phyloP scores from a whole-genome alignment of 2,329 filamentous ascomycete genomes.

The Colletotrichum melonis region DNA sequence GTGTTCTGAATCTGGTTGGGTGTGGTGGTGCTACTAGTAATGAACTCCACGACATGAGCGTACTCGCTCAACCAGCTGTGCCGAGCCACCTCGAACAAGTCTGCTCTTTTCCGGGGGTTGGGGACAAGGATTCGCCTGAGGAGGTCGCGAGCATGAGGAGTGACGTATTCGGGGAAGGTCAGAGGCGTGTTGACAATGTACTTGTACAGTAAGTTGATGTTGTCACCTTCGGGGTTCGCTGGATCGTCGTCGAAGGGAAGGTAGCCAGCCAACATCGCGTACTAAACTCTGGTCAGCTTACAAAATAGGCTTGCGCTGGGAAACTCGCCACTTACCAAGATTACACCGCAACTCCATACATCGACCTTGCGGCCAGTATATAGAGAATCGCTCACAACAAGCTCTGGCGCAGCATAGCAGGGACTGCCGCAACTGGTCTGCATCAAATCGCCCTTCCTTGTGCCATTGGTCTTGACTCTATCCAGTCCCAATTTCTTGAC shows the following conservation, averaged over 20 bases:
- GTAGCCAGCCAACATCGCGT: conserved; percentile 98
- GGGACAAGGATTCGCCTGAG: conserved; percentile 93
- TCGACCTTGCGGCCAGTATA: conserved; percentile 99
- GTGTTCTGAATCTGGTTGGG: conserved; percentile 87
- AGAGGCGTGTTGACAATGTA: conserved; percentile 98
- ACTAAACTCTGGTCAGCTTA: conserved; percentile 64
- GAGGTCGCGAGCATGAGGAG: conserved; percentile 93
- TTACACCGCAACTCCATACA: conserved; percentile 99
- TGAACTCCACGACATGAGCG: conserved; percentile 95
- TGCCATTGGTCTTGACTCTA: conserved; percentile 77
- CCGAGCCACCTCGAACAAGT: conserved; percentile 95
- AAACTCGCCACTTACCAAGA: conserved; percentile 75
- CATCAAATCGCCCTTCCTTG: conserved; percentile 93
- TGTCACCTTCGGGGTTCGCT: conserved; percentile 97
- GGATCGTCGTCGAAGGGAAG: conserved; percentile 98
- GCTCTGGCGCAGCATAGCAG: conserved; percentile 95
- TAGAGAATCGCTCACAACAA: conserved; percentile 96
- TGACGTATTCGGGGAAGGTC: conserved; percentile 98
- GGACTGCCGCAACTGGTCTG: conserved; percentile 98
- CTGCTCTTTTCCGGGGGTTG: conserved; percentile 92
- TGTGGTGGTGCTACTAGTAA: conserved; percentile 94
- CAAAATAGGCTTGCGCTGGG: not conserved
- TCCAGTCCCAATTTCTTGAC: conserved; percentile 90
- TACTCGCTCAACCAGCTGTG: conserved; percentile 99
- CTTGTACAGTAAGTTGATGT: conserved; percentile 99